Conservation (phyloP, 169 alveolate genomes). For the Plasmodium inui region DNA sequence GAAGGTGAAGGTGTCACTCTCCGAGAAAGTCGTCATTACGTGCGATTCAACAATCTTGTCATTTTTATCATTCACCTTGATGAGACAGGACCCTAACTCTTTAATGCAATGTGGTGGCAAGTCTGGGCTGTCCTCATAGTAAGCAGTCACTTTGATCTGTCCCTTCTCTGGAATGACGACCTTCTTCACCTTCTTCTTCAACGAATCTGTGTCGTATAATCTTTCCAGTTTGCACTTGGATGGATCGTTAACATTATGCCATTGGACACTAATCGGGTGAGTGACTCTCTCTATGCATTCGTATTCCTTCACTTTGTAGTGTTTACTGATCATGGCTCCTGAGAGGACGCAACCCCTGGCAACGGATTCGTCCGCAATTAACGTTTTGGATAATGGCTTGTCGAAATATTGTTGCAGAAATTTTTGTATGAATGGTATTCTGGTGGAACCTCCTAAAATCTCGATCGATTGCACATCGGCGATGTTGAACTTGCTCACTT, state of each 20-base stretch:
- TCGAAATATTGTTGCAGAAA: constrained; percentile 89
- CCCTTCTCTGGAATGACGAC: constrained; percentile 69
- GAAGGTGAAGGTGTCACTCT: constrained; percentile 58
- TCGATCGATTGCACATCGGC: constrained; percentile 93
- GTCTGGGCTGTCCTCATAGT: constrained; percentile 69
- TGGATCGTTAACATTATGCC: constrained; percentile 46
- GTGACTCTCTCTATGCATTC: constrained; percentile 77
- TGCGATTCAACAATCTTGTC: constrained; percentile 76
- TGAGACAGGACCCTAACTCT: constrained; percentile 80
- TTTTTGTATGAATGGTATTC: constrained; percentile 96
- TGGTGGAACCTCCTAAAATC: constrained; percentile 97
- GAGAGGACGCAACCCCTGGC: constrained; percentile 97
- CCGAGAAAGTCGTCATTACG: constrained; percentile 58
- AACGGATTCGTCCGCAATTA: constrained; percentile 96
- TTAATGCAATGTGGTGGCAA: constrained; percentile 73
- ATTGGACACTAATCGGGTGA: constrained; percentile 76
- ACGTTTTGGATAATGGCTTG: constrained; percentile 92
- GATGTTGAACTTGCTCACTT: constrained; percentile 79
- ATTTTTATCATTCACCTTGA: constrained; percentile 76
- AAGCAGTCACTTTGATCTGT: constrained; percentile 74
- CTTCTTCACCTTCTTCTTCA: constrained; percentile 42
- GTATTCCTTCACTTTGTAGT: constrained; percentile 83
- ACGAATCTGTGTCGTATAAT: constrained; percentile 47
- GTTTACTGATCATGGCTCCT: constrained; percentile 83
- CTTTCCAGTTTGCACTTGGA: constrained; percentile 14